Evolutionary conservation across 441 rosid species (phyloP), one percentile per base, ranked within the genome.

Genomic region (Croton setiger): DNA sequence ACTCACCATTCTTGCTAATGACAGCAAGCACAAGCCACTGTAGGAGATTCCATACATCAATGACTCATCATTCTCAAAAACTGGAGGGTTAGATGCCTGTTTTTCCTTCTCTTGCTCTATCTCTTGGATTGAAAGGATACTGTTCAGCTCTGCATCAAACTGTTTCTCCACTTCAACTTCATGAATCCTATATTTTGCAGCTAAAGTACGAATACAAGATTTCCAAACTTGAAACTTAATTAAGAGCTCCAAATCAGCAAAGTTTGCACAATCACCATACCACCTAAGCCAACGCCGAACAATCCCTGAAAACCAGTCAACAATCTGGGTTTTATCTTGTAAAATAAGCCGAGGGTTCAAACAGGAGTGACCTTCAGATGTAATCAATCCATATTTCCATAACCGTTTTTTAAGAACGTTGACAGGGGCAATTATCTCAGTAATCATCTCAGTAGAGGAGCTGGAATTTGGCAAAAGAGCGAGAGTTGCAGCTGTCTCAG

Each of bases 181-280:
- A 75, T 86, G 89, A 74, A 86, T 83, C 66, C 91, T 74, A 71
- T 88, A 87, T 72, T 92, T 94, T 60, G 87, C 79, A 13, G 97
- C 99, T 68, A 94, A 82, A 56, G 99, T 94, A 45, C 89, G 96
- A 66, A 92, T 77, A 77, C 99, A 94, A 41, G 99, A 92, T 77
- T 79, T 84, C 76, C 90, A 82, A 58, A 92, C 80, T 74, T 80
- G 78, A 70, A 78, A 71, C 49, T 76, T 80, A 57, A 92, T 80
- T 20, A 90, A 77, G 55, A 64, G 75, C 82, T 86, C 85, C 71
- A 94, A 57, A 74, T 92, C 97, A 60, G 80, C 71, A 41, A 87
- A 90, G 78, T 92, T 94, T 76, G 76, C 81, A 76, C 85, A 92
- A 21, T 81, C 81, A 35, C 67, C 72, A 67, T 88, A 92, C 96